A percentile compares a stretch with the other conserved stretches of the same genome.
phyloP scores from a whole-genome alignment of 345 rosid genomes.

The Ricinus communis region DNA sequence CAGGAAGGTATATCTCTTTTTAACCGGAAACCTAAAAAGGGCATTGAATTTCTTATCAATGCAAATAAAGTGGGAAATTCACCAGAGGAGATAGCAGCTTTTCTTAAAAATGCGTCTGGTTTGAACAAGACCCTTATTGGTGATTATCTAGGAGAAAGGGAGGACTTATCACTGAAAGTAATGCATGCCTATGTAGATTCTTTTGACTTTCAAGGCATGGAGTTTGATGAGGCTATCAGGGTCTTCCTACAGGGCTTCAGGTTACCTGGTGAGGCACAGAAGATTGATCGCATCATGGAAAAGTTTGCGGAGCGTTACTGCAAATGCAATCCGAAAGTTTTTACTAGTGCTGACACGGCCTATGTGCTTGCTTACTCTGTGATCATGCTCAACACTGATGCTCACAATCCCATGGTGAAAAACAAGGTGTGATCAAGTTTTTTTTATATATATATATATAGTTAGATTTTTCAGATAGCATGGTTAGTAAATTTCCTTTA shows the following conservation, averaged over 20 bases:
- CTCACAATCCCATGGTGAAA: constrained; percentile 97
- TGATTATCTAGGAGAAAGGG: constrained; percentile 99
- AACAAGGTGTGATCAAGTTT: constrained; percentile 64
- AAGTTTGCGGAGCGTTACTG: constrained; percentile 97
- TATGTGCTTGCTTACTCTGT: constrained; percentile 99
- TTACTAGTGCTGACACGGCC: constrained; percentile 95
- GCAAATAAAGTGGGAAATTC: constrained; percentile 92
- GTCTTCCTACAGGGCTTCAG: constrained; percentile 84
- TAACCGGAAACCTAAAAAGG: constrained; percentile 94
- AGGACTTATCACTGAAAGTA: constrained; percentile 87
- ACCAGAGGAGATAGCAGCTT: constrained; percentile 92
- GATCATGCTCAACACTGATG: constrained; percentile 95
- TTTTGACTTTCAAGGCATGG: constrained; percentile 83
- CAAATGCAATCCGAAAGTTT: constrained; percentile 92
- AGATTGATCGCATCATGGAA: constrained; percentile 98
- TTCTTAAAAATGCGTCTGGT: constrained; percentile 86
- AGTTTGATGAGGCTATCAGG: constrained; percentile 96
- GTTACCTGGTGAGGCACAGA: constrained; percentile 99
- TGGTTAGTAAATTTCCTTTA: constrained; percentile 20
- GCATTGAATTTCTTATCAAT: constrained; percentile 91
- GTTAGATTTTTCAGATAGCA: constrained; percentile 26
- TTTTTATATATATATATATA: constrained; percentile 12
- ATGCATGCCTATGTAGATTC: constrained; percentile 99
- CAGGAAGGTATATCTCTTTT: constrained; percentile 99
- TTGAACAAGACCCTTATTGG: constrained; percentile 87